Evolutionary conservation across 2,329 filamentous ascomycete species (phyloP).

Genomic region (Venturia oleaginea): DNA sequence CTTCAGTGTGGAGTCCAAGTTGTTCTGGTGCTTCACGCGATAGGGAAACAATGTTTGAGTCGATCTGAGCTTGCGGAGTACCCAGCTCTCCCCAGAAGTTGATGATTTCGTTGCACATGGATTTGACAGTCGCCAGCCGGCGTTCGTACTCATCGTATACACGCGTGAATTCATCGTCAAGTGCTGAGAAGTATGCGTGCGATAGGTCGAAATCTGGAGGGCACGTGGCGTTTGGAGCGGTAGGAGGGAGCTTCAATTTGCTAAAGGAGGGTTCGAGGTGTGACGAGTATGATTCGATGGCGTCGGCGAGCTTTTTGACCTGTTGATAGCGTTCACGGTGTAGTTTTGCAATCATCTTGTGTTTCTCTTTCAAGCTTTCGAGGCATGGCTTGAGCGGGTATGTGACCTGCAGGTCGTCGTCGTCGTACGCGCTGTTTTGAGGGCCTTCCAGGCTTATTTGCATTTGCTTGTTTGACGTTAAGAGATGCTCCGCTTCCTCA

Average conservation of each 20-base stretch:
- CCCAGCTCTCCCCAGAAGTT: slow-evolving; percentile 93
- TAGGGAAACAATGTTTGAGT: slow-evolving; percentile 75
- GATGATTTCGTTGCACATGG: slow-evolving; percentile 75
- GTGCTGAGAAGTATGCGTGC: slow-evolving; percentile 70
- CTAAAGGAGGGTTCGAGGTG: slow-evolving; percentile 89
- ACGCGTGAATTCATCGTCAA: slow-evolving; percentile 85
- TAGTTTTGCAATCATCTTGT: slow-evolving; percentile 66
- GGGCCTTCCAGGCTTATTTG: slow-evolving; percentile 79
- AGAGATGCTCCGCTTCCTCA: slow-evolving; percentile 80
- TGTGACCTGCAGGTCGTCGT: slow-evolving; percentile 65
- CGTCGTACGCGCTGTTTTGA: slow-evolving; percentile 54
- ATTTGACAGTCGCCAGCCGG: slow-evolving; percentile 66
- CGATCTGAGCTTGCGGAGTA: slow-evolving; percentile 86
- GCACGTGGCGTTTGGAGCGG: slow-evolving; percentile 61
- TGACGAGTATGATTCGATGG: slow-evolving; percentile 90
- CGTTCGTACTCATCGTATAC: slow-evolving; percentile 95
- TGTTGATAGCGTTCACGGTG: slow-evolving; percentile 92
- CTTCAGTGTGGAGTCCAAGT: slow-evolving; percentile 81
- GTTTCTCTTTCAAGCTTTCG: slow-evolving; percentile 74
- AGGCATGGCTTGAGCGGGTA: slow-evolving; percentile 77
- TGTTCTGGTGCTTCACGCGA: slow-evolving; percentile 90
- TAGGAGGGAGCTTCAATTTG: slow-evolving; percentile 75
- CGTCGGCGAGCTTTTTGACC: slow-evolving; percentile 89
- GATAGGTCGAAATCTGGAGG: slow-evolving; percentile 73
- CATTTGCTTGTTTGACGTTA: slow-evolving; percentile 87